A percentile compares a stretch with the other conserved stretches of the same genome.
These are phyloP conservation scores for Cladosporium oxysporum DNA, from an alignment of 2,329 filamentous ascomycete species.

Conservation along the genomic window DNA sequence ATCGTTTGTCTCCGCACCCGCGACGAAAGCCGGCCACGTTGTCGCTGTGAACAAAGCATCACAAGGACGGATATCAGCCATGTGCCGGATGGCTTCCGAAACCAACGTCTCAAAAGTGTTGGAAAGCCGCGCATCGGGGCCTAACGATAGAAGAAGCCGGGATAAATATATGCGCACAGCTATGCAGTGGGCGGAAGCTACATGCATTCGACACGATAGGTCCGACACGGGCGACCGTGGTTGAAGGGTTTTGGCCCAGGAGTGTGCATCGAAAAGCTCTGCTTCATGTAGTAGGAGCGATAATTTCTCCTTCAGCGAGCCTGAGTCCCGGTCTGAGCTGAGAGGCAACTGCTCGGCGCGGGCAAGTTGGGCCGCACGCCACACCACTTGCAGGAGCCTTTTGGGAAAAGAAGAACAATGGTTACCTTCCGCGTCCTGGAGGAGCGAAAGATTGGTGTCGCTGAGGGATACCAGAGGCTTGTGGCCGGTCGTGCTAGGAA, in stretches of 20 bases:
- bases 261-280: conserved; percentile 24
- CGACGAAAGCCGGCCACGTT: conserved; percentile 62
- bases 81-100: conserved; percentile 53
- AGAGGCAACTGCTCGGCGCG: conserved; percentile 20
- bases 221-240: conserved; percentile 39
- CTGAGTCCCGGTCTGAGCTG: background rate
- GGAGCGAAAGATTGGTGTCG: conserved; percentile 37
- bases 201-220: conserved; percentile 38
- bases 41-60: conserved; percentile 61
- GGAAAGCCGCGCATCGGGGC: background rate
- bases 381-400: conserved; percentile 40
- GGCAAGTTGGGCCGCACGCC: conserved; percentile 39
- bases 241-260: conserved; percentile 37
- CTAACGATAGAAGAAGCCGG: conserved; percentile 36
- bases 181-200: conserved; percentile 42
- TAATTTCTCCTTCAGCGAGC: background rate
- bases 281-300: background rate
- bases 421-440: conserved; percentile 43
- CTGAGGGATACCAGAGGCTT: background rate
- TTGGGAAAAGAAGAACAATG: conserved; percentile 43
- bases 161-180: conserved; percentile 45
- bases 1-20: conserved; percentile 57
- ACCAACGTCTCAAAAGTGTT: conserved; percentile 40
- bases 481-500: background rate
- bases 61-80: conserved; percentile 50